phyloP scores from a whole-genome alignment of 2,329 filamentous ascomycete species.

The Mycogone perniciosa region DNA sequence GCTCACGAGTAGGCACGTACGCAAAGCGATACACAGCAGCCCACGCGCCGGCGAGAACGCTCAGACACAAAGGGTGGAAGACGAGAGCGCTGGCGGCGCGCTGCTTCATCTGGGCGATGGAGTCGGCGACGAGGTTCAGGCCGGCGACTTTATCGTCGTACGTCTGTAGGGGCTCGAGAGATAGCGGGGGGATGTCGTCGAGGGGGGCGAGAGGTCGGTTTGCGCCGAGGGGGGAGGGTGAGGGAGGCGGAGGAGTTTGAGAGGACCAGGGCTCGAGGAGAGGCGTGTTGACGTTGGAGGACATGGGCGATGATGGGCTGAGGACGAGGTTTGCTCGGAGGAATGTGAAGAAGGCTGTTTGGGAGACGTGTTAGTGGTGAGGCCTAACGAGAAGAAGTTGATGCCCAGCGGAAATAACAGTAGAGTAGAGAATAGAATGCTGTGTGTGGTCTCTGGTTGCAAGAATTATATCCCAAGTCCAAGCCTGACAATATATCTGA shows the following conservation, averaged over 20 bases:
- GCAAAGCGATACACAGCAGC: constrained; percentile 41
- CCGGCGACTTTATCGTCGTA: constrained; percentile 59
- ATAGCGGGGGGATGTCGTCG: constrained; percentile 55
- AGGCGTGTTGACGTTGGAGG: constrained; percentile 60
- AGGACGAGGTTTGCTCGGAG: constrained; percentile 74
- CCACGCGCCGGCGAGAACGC: constrained; percentile 39
- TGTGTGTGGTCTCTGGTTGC: no score
- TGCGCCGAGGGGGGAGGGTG: constrained; percentile 51
- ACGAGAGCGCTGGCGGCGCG: constrained; percentile 57
- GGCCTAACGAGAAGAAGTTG: not conserved
- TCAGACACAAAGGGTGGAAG: constrained; percentile 52
- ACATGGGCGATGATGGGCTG: constrained; percentile 51
- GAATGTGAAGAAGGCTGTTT: constrained; percentile 73
- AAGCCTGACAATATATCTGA: no score
- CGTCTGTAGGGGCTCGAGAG: constrained; percentile 49
- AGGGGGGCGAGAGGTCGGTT: constrained; percentile 29
- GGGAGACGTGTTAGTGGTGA: no score
- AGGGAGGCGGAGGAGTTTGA: constrained; percentile 33
- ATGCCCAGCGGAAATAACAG: not conserved
- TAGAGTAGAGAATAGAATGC: no score
- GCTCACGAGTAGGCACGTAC: constrained; percentile 41
- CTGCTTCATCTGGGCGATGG: constrained; percentile 75
- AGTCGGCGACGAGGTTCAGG: constrained; percentile 70
- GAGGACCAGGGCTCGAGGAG: constrained; percentile 48
- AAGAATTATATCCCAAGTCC: no score